phyloP scores from a whole-genome alignment of 768 basidiomycete species.

The Suillus clintonianus region DNA sequence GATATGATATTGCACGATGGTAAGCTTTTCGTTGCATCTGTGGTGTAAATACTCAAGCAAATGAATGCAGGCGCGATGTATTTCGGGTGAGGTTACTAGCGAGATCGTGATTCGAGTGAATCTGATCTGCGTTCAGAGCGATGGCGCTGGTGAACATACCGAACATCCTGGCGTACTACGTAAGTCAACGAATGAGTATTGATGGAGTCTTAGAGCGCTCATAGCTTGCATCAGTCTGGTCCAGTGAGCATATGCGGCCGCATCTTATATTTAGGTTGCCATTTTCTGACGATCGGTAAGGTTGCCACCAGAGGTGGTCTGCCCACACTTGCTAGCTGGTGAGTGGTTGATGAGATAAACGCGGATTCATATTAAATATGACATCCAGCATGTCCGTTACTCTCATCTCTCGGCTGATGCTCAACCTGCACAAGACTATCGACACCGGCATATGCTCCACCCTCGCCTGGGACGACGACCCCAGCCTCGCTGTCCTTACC shows the following conservation, averaged over 20 bases:
- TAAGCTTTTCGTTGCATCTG: conserved; percentile 23
- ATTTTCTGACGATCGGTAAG: background rate
- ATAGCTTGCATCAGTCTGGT: background rate
- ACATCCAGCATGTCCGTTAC: conserved; percentile 36
- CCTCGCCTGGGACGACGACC: too few relatives aligned
- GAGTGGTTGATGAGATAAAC: conserved; percentile 8
- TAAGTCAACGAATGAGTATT: conserved; percentile 12
- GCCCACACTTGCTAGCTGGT: conserved; percentile 53
- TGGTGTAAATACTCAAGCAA: background rate
- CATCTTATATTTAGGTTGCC: background rate
- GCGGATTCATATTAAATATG: background rate
- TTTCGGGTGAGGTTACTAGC: background rate
- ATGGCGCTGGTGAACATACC: conserved; percentile 53
- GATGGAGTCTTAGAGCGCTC: background rate
- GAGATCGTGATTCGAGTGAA: conserved; percentile 1
- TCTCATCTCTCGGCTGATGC: conserved; percentile 57
- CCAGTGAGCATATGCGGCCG: conserved; percentile 6
- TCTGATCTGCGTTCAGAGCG: conserved; percentile 33
- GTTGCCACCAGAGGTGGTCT: conserved; percentile 39
- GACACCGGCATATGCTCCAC: conserved; percentile 6
- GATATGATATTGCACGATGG: conserved; percentile 51
- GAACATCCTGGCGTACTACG: conserved; percentile 47
- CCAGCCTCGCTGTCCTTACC: too few relatives aligned
- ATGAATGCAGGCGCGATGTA: conserved; percentile 25
- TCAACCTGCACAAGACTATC: conserved; percentile 51